Conservation (phyloP, 306 rosid species). For the Dalbergia cultrata region DNA sequence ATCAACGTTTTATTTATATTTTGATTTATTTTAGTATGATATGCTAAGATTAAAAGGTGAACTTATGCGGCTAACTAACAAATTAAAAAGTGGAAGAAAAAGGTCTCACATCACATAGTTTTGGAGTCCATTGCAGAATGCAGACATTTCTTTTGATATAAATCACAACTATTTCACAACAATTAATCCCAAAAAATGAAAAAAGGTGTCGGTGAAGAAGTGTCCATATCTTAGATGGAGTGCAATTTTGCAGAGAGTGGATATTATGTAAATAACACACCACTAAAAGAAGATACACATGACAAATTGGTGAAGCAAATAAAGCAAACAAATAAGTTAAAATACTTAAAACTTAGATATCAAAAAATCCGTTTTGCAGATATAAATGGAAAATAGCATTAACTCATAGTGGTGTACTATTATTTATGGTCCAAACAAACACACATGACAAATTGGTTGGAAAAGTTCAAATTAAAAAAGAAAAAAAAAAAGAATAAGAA, state of each 20-base stretch:
- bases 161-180: neutral
- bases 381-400: neutral
- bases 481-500: neutral
- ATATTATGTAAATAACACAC: neutral
- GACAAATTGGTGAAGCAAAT: neutral
- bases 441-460: slow-evolving; percentile 28
- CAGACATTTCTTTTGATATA: neutral
- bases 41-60: no score
- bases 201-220: slow-evolving; percentile 36
- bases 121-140: neutral
- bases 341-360: neutral
- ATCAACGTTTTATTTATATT: no score
- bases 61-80: no score
- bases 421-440: slow-evolving; percentile 8
- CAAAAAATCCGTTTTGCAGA: neutral
- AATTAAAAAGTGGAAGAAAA: neutral
- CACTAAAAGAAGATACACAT: neutral
- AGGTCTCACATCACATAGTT: slow-evolving; percentile 5
- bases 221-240: neutral
- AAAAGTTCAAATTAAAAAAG: neutral
- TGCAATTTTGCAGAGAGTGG: neutral
- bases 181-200: neutral
- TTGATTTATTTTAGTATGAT: no score
- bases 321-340: neutral
- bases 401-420: neutral